Percentiles rank a stretch among this genome's conserved stretches.
Conservation (phyloP, 1,284 basidiomycete genomes). For the Blastosporella zonata region DNA sequence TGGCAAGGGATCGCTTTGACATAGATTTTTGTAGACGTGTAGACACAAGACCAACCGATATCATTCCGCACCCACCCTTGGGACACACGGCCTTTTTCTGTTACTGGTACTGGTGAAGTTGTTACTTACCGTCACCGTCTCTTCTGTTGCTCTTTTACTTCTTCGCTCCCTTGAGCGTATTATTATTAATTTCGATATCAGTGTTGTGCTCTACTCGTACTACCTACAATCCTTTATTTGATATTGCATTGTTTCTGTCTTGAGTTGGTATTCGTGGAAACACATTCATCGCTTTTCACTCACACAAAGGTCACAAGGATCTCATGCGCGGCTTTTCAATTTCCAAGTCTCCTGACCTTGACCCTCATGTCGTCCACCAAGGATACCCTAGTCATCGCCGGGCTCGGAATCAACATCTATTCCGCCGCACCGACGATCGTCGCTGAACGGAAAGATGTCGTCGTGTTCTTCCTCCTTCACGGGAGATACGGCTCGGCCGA, state of each 20-base stretch:
- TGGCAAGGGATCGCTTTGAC: constrained; percentile 15
- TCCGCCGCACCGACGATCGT: constrained; percentile 9
- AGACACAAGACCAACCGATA: constrained; percentile 19
- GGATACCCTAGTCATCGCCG: constrained; percentile 14
- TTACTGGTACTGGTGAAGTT: background rate
- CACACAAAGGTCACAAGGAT: too few species aligned
- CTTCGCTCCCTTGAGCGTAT: constrained; percentile 5
- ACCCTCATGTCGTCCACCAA: constrained; percentile 8
- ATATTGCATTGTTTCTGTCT: constrained; percentile 8
- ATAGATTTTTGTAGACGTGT: constrained; percentile 21
- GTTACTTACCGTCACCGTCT: background rate
- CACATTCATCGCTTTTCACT: too few species aligned
- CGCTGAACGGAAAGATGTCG: constrained; percentile 28
- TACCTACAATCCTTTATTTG: constrained; percentile 3
- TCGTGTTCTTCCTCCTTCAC: constrained; percentile 61
- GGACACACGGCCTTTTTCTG: constrained; percentile 8
- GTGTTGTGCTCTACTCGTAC: constrained; percentile 15
- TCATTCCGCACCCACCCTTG: constrained; percentile 10
- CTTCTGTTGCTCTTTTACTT: background rate
- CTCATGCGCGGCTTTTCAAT: too few species aligned
- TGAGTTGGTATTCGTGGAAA: background rate
- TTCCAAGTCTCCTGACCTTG: too few species aligned
- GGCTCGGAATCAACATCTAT: constrained; percentile 19
- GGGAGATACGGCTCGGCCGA: constrained; percentile 41
- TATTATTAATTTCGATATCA: constrained; percentile 18